These are phyloP conservation scores for Beta lomatogona DNA, from an alignment of 179 eudicot genomes.

Conservation along the genomic window DNA sequence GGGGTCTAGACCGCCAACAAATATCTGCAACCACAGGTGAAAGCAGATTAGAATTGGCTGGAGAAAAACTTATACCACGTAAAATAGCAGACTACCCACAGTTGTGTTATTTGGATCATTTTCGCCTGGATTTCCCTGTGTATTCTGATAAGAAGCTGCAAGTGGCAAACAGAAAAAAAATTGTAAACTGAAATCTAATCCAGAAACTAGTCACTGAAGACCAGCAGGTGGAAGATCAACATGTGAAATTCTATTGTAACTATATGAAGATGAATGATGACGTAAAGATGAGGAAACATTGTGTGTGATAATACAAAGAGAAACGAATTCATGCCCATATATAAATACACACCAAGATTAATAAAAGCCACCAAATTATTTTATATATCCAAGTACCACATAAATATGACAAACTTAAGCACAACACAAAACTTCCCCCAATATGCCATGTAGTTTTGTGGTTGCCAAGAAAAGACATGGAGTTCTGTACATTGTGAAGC, in stretches of 20 bases:
- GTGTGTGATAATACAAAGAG: neutral
- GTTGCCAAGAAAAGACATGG: too few species aligned
- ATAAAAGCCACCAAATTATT: too few species aligned
- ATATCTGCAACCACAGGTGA: slow-evolving; percentile 52
- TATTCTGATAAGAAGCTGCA: slow-evolving; percentile 75
- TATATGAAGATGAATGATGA: too few species aligned
- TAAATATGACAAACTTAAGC: neutral
- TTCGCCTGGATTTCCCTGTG: slow-evolving; percentile 79
- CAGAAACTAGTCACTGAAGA: neutral
- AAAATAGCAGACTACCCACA: slow-evolving; percentile 53
- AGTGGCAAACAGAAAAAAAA: slow-evolving; percentile 28
- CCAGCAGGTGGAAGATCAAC: neutral
- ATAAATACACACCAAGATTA: neutral
- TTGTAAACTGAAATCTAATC: slow-evolving; percentile 8
- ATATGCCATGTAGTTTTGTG: neutral
- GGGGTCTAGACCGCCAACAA: slow-evolving; percentile 94
- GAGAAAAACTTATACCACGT: slow-evolving; percentile 7
- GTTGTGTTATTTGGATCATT: slow-evolving; percentile 91
- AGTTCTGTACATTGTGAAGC: too few species aligned
- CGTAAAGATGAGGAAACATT: neutral
- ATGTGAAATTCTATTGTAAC: too few species aligned
- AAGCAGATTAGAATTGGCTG: slow-evolving; percentile 21
- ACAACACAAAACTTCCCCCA: neutral
- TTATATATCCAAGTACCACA: neutral
- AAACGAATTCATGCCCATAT: neutral